These are phyloP conservation scores for Entamoeba invadens DNA, from an alignment of 208 protist species.

Conservation along the genomic window DNA sequence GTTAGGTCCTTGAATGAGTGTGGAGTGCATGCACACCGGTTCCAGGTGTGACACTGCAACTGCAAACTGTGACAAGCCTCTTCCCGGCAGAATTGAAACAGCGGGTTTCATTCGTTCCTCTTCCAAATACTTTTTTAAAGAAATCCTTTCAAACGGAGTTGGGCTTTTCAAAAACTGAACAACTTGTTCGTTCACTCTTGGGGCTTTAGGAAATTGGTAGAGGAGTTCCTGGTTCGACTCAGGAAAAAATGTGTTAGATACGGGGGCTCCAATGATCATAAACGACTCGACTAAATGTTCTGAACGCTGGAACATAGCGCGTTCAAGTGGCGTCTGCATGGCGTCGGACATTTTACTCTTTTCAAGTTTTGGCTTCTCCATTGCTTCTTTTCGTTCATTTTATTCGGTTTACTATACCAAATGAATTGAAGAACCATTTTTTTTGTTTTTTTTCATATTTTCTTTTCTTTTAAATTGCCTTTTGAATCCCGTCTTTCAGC, in stretches of 20 bases:
- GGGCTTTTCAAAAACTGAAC: neutral
- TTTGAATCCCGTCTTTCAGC: no score
- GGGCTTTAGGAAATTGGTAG: neutral
- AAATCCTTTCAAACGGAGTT: neutral
- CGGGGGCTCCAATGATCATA: neutral
- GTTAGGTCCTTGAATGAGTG: neutral
- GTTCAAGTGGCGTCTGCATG: neutral
- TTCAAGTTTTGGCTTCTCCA: neutral
- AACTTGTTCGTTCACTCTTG: neutral
- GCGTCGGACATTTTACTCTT: neutral
- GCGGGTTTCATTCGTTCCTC: neutral
- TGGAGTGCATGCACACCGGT: neutral
- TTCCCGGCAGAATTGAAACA: neutral
- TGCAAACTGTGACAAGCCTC: neutral
- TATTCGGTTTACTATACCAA: no score
- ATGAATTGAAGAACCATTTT: no score
- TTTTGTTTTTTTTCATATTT: no score
- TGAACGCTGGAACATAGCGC: neutral
- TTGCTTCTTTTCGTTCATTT: neutral
- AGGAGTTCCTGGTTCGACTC: neutral
- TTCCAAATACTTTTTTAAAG: neutral
- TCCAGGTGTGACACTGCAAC: neutral
- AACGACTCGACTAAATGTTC: neutral
- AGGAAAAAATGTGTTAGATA: neutral
- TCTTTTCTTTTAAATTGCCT: no score